Evolutionary conservation across 2,329 filamentous ascomycete species (phyloP), one percentile per base, ranked within the genome.

Genomic region (Didymosphaeria variabile): DNA sequence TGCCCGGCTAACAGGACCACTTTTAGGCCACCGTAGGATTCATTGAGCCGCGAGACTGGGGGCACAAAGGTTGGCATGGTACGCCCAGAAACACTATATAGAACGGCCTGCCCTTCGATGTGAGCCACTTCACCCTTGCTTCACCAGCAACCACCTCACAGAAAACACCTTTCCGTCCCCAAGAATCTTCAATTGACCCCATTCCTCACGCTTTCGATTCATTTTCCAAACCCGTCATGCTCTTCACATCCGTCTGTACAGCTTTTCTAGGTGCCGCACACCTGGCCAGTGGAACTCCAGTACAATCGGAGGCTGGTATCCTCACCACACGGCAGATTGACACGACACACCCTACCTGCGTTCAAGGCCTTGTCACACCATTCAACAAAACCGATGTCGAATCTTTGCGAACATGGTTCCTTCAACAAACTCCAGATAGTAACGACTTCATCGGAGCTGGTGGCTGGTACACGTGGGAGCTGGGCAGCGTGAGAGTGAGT

Each of bases 221-320:
- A 6, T n/a, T 13, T 17, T 45, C 15, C 29, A 46, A 5, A 47
- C 17, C 46, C 53, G 21, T 29, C 53, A 55, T 55, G 53, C 53
- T 47, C 53, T 55, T 55, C 40, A 26, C 29, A n/a, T 46, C 53
- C n/a, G 31, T 55, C 40, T 55, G 42, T 29, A 47, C 53, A 38
- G 29, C 42, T 46, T 29, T 55, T 19, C 32, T 55, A 15, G 53
- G 42, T 26, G 40, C 53, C 10, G 53, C 53, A 9, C 42, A 46
- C 15, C 17, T 46, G 12, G 53, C 53, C 29, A 40, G 19, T 26
- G 42, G 40, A 10, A 55, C 53, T 9, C 53, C 53, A 2, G 53
- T 55, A 13, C 19, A 55, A 5, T 38, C 53, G 7, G 17, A 45
- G 53, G 26, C 19, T 29, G 42, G 31, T 23, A 17, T 32, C 4